Evolutionary conservation across 345 rosid species (phyloP), one percentile per base, ranked within the genome.

Genomic region (Chamaenerion angustifolium): DNA sequence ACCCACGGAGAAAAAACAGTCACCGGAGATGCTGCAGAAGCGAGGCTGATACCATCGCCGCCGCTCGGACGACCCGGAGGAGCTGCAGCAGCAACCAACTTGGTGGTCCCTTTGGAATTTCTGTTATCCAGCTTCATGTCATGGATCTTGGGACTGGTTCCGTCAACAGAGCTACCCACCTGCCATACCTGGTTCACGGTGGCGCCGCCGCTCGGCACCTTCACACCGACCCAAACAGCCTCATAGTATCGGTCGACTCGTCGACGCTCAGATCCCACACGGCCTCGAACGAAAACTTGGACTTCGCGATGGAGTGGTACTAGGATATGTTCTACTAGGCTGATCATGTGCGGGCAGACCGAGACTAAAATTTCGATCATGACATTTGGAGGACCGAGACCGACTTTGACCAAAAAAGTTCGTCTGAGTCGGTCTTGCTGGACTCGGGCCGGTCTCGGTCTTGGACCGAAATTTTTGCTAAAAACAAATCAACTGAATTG

Each of bases 181-280:
- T n/a, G n/a, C n/a, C n/a, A n/a, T n/a, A 85, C 86, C 53, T 83
- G 90, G 59, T 89, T 81, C 59, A 85, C 42, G 47, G 50, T 72
- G 16, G 64, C 56, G 6, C 58, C 75, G 2, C 68, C 62, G 3
- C 46, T 61, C 54, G 83, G 83, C 37, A 60, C 52, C 57, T 46
- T 47, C 46, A 60, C 48, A 11, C 0, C 13, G n/a, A n/a, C 23
- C 57, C 64, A 21, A 45, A 60, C 19, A 60, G 40, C 42, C 49
- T 42, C 57, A 60, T 52, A 9, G 21, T 16, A 25, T 57, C 64
- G 16, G 19, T 12, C 11, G 19, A 17, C 52, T 46, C 57, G 21
- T 60, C 58, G 15, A 47, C 53, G 12, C 14, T 48, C 46, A 53
- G 49, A 52, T 47, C 44, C 64, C 64, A 53, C 16, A 60, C n/a